phyloP scores from a whole-genome alignment of 2,329 filamentous ascomycete species.

The Aspergillus persii region DNA sequence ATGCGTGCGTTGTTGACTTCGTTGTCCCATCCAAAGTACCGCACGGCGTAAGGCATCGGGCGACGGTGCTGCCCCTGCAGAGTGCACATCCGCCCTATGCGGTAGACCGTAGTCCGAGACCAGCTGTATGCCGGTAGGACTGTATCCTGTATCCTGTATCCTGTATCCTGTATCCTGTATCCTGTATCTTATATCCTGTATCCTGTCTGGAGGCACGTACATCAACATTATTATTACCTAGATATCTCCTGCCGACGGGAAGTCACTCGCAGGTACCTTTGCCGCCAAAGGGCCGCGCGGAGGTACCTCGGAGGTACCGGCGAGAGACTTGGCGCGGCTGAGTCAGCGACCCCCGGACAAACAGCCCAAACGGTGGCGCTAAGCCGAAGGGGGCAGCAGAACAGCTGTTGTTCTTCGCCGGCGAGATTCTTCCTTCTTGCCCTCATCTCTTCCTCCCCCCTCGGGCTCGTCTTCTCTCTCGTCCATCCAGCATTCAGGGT shows the following conservation, averaged over 20 bases:
- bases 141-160: no score
- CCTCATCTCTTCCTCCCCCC: background rate
- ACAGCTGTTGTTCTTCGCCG: background rate
- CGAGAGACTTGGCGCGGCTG: background rate
- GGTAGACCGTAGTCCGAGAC: no score
- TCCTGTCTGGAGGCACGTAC: no score
- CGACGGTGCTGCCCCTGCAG: no score
- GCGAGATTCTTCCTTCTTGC: background rate
- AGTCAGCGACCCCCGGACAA: background rate
- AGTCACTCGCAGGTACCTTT: background rate
- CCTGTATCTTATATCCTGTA: no score
- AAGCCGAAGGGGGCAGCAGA: background rate
- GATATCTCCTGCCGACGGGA: background rate
- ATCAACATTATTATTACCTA: no score
- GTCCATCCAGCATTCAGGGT: slow-evolving; percentile 6
- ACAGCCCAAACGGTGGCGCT: background rate
- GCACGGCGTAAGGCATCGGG: no score
- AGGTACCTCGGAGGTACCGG: background rate
- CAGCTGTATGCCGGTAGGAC: no score
- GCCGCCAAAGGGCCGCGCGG: background rate
- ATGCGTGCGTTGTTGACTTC: no score
- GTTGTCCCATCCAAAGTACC: no score
- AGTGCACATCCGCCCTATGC: no score
- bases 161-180: no score
- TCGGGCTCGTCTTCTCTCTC: background rate